Percentiles rank a stretch among this genome's conserved stretches.
Evolutionary conservation across 2,329 filamentous ascomycete species (phyloP).

Genomic region (Aschersonia sp.): DNA sequence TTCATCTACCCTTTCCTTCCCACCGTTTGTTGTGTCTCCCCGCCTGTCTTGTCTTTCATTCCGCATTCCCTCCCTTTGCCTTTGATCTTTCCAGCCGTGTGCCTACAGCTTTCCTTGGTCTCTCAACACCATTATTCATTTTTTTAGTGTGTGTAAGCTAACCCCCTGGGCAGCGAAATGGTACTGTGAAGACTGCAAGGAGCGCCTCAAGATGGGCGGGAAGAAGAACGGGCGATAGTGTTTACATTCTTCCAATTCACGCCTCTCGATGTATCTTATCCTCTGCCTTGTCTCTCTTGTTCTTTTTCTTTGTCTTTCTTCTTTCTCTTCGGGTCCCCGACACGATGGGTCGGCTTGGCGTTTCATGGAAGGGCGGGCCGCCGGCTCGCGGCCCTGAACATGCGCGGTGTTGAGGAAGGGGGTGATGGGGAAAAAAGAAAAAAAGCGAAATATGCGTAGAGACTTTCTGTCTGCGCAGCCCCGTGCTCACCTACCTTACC

Average conservation of each 20-base stretch:
- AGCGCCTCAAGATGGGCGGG: conserved; percentile 40
- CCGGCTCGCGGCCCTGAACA: too few relatives aligned
- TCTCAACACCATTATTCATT: neutral
- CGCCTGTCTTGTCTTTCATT: neutral
- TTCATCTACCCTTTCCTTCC: neutral
- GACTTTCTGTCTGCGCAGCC: too few relatives aligned
- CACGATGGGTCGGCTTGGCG: too few relatives aligned
- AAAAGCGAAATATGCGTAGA: too few relatives aligned
- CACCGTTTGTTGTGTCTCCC: neutral
- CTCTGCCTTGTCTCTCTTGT: too few relatives aligned
- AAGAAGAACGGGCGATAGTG: conserved; percentile 34
- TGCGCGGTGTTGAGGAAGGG: too few relatives aligned
- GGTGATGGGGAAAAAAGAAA: too few relatives aligned
- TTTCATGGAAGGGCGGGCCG: too few relatives aligned
- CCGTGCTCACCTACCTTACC: too few relatives aligned
- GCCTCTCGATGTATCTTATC: too few relatives aligned
- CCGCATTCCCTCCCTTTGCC: neutral
- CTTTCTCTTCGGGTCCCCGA: too few relatives aligned
- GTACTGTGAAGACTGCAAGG: conserved; percentile 70
- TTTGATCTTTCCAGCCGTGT: conserved; percentile 12
- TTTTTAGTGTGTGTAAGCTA: neutral
- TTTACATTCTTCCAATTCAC: neutral
- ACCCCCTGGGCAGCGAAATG: conserved; percentile 47
- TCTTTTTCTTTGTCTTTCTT: too few relatives aligned
- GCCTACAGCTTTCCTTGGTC: neutral